phyloP scores from a whole-genome alignment of 2,329 filamentous ascomycete genomes.

The Phoma sp. region DNA sequence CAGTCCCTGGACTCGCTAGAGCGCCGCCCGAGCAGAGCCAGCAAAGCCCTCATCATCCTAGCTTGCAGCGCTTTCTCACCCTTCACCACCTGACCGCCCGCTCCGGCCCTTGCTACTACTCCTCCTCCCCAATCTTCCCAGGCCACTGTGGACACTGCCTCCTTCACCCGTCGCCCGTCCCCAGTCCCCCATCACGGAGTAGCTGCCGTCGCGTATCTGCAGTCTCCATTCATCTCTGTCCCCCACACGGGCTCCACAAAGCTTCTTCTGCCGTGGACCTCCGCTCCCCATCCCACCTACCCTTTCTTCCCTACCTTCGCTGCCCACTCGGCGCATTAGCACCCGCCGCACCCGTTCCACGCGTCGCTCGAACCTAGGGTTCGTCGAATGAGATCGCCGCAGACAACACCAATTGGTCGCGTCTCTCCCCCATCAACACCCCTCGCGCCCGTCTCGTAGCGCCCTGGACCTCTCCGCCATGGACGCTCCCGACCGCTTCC shows the following conservation, averaged over 20 bases:
- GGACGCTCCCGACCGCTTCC: constrained; percentile 45
- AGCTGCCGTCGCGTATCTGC: constrained; percentile 32
- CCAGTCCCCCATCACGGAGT: constrained; percentile 24
- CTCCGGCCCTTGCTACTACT: constrained; percentile 25
- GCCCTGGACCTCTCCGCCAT: constrained; percentile 29
- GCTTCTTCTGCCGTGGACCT: constrained; percentile 37
- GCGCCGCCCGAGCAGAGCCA: constrained; percentile 16
- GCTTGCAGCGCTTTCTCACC: constrained; percentile 18
- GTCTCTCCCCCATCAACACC: constrained; percentile 30
- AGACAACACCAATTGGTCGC: constrained; percentile 42
- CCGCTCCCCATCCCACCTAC: constrained; percentile 34
- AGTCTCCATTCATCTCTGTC: constrained; percentile 27
- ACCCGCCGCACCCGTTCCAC: constrained; percentile 32
- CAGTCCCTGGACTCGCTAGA: constrained; percentile 39
- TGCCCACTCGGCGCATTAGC: constrained; percentile 33
- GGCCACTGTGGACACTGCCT: constrained; percentile 26
- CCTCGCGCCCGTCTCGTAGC: constrained; percentile 15
- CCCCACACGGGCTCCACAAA: constrained; percentile 47
- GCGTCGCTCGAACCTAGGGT: constrained; percentile 28
- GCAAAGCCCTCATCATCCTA: constrained; percentile 8
- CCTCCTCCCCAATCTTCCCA: constrained; percentile 19
- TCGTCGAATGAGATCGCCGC: constrained; percentile 43
- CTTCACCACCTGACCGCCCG: constrained; percentile 23
- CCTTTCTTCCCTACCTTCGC: constrained; percentile 22
- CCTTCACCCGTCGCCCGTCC: neutral